Base-by-base conservation (phyloP, 1,284 basidiomycete species). In the Ganoderma boninense region DNA sequence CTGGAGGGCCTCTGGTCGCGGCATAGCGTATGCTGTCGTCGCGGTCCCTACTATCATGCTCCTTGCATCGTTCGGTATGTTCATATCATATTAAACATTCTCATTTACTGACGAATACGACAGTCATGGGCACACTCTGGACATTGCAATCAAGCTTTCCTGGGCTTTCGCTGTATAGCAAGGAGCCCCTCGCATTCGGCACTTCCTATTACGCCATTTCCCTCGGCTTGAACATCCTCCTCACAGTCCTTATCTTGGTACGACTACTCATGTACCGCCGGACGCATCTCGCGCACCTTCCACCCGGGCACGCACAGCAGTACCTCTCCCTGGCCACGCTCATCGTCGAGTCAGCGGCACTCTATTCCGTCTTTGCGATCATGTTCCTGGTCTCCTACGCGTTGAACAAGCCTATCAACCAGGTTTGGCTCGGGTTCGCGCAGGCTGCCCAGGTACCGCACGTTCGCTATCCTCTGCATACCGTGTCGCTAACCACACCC, bases 301-400 rank as follows among this genome's bases (percentile, higher is more conserved):
- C 82, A 0, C 66, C 76, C 7, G 81, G 80, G 5, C 79, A 84
- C 70, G 82, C 78, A 20, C 76, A 66, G 26, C 79, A 83, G 61
- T 86, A 86, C 73, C 73, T 83, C 40, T 84, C 83, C 0, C 69
- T 86, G n/a, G 79, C 79, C 3, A 78, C 84, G 10, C 82, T 86
- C 64, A 71, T 86, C 54, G 70, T 85, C 68, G 85, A 86, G 75
- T 82, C 81, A 14, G 82, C 85, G 1, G 80, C 84, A 35, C 79
- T 85, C 20, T 85, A 86, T 74, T 83, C 84, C 8, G 74, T 82
- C 26, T 83, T 83, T 72, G 79, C 84, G 10, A 64, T 85, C 26
- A 74, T 83, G 7, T 86, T 86, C 75, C 79, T 87, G 46, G 79
- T 86, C 64, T 82, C 84, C 2, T 85, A 84, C 71, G 81, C 81